Evolutionary conservation across 257 asterid genomes (phyloP).

Genomic region (Primulina eburnea): DNA sequence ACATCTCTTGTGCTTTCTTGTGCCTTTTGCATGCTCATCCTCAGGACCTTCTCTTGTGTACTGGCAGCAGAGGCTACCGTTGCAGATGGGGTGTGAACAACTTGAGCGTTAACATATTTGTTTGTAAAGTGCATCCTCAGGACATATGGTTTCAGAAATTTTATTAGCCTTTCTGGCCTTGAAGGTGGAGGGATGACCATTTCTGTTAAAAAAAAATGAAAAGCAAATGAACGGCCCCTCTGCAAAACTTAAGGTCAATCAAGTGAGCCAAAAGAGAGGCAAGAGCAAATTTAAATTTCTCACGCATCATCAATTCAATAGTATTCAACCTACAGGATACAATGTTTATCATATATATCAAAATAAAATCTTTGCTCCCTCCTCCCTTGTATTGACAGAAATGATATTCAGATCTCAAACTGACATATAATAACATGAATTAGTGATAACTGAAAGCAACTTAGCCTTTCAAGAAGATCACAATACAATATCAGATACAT

Average conservation of each 20-base stretch:
- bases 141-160: conserved; percentile 79
- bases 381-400: no score
- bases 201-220: conserved; percentile 24
- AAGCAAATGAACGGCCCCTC: not conserved
- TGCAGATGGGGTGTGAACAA: conserved; percentile 83
- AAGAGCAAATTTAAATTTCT: no score
- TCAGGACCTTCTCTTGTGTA: conserved; percentile 72
- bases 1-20: conserved; percentile 56
- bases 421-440: not conserved
- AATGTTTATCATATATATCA: no score
- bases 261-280: no score
- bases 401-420: not conserved
- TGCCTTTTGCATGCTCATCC: not conserved
- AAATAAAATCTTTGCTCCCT: no score
- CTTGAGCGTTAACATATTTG: conserved; percentile 78
- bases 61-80: conserved; percentile 91
- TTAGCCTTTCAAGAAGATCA: not conserved
- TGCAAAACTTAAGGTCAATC: no score
- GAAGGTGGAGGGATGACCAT: conserved; percentile 83
- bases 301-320: no score
- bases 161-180: conserved; percentile 58
- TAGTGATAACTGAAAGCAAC: not conserved
- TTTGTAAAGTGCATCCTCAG: conserved; percentile 85
- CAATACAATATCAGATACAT: not conserved
- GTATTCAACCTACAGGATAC: no score